Base-by-base conservation (phyloP, 169 alveolate species). In the Eimeria praecox region DNA sequence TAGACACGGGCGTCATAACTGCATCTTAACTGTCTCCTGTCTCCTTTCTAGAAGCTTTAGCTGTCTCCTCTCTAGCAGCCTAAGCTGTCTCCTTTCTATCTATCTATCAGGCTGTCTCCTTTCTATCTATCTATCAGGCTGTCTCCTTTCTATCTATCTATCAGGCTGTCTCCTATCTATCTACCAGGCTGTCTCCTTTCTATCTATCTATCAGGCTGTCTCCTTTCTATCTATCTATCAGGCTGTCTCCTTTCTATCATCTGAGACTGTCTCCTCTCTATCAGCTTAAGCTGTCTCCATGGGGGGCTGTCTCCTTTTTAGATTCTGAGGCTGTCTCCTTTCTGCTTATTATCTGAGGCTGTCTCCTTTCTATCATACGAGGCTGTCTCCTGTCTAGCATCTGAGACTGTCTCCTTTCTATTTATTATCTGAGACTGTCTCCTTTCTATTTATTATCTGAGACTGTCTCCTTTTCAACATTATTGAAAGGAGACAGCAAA, bases 1-100 rank as follows among this genome's bases (percentile, higher is more conserved):
- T 98, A 33, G 99, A 90, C 30, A 44, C 82, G 62, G 95, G 96
- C 40, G 95, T 90, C n/a, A 80, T 95, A 22, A 35, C 33, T 2
- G 92, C 92, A 20, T 85, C 92, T 3, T 85, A 85, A 22, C 42
- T 52, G 69, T 46, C 59, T 77, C 59, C 87, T 44, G 38, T 62
- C 73, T 62, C 73, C 73, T 62, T 62, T 62, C 73, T 49, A 8
- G 56, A 5, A 49, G 56, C 56, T 49, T 12, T 49, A 49, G 12
- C 56, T 8, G 56, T 49, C 56, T 49, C 56, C 56, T 49, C 12
- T 49, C 56, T 49, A 49, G 56, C 5, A 49, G 5, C 12, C 12
- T 8, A 12, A 12, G 56, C 56, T 49, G 56, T 12, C 56, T 49
- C 56, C 56, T 49, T 49, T 49, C 56, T 49, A 49, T 12, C 12